Base-by-base conservation (phyloP, 2,329 filamentous ascomycete genomes). In the Parastagonospora avenae region DNA sequence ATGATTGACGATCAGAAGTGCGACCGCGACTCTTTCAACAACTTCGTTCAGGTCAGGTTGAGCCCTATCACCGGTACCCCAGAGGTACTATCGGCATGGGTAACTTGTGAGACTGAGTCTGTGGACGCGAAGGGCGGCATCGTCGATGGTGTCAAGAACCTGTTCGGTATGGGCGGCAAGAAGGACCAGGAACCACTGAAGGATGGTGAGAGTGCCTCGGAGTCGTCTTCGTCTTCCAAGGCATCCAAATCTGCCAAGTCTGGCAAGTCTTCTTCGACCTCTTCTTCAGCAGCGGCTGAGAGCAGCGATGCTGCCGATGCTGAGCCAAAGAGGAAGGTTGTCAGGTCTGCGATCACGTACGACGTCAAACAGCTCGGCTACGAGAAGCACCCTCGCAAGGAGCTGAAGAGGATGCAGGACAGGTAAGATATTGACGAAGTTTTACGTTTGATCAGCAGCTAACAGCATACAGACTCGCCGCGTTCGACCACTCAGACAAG, bases 71-170 rank as follows among this genome's bases (percentile, higher is more conserved):
- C 91, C 64, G 92, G 92, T 30, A 85, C 95, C 61, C 91, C 95
- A 2, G 88, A 92, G 54, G 82, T 97, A 44, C 74, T 83, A 48
- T 85, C 85, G 63, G 89, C 89, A n/a, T 82, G 82, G 49, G 87
- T 94, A 5, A 92, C 92, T 72, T 99, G 94, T 68, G 90, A 96
- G 71, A 84, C 88, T 24, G 90, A 95, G 45, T 82, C 81, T 4
- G 73, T 76, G 8, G 85, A 87, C 40, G 85, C 85, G 74, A 91
- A 92, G 72, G 90, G 90, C 57, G 87, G 88, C 44, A 84, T 97
- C 42, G 90, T 97, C 41, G 93, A 96, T 67, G 92, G 91, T 37
- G 91, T 97, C 60, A 99, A 99, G 81, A 95, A 92, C 59, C 84
- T 97, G 56, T 95, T 99, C 69, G 94, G 94, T 5, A 92, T 97